Percentiles rank a stretch among this genome's conserved stretches.
Evolutionary conservation across 2,329 filamentous ascomycete genomes (phyloP).

Genomic region (Diaporthe destruens): DNA sequence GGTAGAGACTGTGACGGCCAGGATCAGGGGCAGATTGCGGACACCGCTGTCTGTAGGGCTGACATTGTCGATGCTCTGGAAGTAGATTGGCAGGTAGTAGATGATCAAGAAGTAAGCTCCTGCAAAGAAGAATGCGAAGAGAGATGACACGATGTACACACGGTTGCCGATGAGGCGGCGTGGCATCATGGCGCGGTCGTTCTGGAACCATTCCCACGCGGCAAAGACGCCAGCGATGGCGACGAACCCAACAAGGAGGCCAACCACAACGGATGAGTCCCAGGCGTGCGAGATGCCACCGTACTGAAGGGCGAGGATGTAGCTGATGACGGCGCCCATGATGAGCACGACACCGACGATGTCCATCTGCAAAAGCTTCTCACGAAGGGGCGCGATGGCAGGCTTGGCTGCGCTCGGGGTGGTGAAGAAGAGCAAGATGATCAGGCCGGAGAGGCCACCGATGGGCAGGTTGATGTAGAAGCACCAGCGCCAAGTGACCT

Average conservation of each 20-base stretch:
- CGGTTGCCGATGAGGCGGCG: slow-evolving; percentile 58
- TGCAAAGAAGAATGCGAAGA: slow-evolving; percentile 58
- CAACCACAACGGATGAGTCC: slow-evolving; percentile 51
- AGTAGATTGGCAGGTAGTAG: slow-evolving; percentile 65
- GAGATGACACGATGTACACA: slow-evolving; percentile 56
- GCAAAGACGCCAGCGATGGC: slow-evolving; percentile 48
- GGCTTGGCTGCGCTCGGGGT: slow-evolving; percentile 52
- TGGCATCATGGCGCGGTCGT: slow-evolving; percentile 64
- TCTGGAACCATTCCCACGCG: slow-evolving; percentile 52
- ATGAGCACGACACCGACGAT: slow-evolving; percentile 54
- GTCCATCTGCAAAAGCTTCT: slow-evolving; percentile 60
- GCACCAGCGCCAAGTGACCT: slow-evolving; percentile 48
- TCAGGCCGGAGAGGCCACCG: slow-evolving; percentile 46
- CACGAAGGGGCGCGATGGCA: slow-evolving; percentile 46
- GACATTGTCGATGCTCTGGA: slow-evolving; percentile 60
- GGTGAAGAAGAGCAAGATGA: slow-evolving; percentile 52
- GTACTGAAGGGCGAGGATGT: slow-evolving; percentile 58
- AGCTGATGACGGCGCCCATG: slow-evolving; percentile 54
- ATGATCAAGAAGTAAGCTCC: slow-evolving; percentile 59
- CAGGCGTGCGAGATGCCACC: slow-evolving; percentile 56
- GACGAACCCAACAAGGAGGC: slow-evolving; percentile 50
- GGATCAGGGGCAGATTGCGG: slow-evolving; percentile 56
- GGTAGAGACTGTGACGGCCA: slow-evolving; percentile 53
- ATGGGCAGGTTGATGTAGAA: slow-evolving; percentile 52
- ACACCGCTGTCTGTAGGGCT: slow-evolving; percentile 54